Percentiles rank a stretch among this genome's conserved stretches.
Conservation (phyloP, 371 early-diverging fungal species). For the Apophysomyces sp. region DNA sequence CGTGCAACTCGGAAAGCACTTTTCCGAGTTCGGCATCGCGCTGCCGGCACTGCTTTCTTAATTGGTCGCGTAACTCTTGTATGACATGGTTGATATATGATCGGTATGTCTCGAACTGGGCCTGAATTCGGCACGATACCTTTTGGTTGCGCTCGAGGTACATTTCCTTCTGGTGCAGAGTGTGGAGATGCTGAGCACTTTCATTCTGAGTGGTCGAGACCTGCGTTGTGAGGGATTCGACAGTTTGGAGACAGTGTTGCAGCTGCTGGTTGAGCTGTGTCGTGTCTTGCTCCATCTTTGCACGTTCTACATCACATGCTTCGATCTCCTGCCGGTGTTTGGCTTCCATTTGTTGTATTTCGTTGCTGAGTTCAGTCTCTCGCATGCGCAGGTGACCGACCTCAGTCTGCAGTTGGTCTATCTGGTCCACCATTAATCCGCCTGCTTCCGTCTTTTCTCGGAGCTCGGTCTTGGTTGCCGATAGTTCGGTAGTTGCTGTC, state of each 20-base stretch:
- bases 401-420: not conserved
- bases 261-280: slow-evolving; percentile 4
- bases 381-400: not conserved
- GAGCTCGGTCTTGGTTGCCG: slow-evolving; percentile 6
- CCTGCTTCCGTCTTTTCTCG: not conserved
- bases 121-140: slow-evolving; percentile 6
- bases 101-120: slow-evolving; percentile 22
- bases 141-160: slow-evolving; percentile 1
- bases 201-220: slow-evolving; percentile 5
- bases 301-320: slow-evolving; percentile 1
- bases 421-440: not conserved
- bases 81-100: slow-evolving; percentile 15
- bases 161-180: slow-evolving; percentile 6
- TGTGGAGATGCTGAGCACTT: slow-evolving; percentile 3
- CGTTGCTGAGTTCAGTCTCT: slow-evolving; percentile 5
- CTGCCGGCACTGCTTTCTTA: slow-evolving; percentile 13
- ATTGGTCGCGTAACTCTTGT: slow-evolving; percentile 17
- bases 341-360: slow-evolving; percentile 5
- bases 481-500: not conserved
- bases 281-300: slow-evolving; percentile 8
- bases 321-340: slow-evolving; percentile 4
- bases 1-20: slow-evolving; percentile 23
- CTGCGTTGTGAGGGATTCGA: slow-evolving; percentile 5
- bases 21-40: slow-evolving; percentile 15
- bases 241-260: slow-evolving; percentile 1